Conservation (phyloP, 148 eudicot genomes). For the Rhododendron simsii region DNA sequence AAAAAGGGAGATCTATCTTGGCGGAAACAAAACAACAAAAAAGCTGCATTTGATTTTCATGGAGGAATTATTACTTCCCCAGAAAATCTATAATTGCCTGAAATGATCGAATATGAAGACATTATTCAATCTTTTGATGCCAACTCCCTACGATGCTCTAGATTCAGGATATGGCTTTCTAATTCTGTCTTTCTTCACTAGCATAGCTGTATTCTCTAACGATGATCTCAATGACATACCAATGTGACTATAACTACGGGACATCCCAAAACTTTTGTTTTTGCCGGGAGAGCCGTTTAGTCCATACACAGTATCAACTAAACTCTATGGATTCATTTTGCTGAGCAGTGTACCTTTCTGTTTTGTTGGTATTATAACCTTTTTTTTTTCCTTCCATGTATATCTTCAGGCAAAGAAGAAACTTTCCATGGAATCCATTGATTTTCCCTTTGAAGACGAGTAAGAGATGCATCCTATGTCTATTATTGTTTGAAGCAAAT, state of each 20-base stretch:
- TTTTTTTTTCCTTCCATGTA: background rate
- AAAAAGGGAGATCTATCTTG: background rate
- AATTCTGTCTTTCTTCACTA: background rate
- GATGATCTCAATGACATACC: background rate
- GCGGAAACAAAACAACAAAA: background rate
- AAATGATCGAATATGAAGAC: background rate
- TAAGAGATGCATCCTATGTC: constrained; percentile 39
- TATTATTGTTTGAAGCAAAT: constrained; percentile 7
- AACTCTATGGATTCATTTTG: background rate
- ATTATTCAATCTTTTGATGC: background rate
- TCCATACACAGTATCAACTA: background rate
- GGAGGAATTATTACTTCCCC: background rate
- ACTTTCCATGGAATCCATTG: constrained; percentile 63
- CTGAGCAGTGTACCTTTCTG: background rate
- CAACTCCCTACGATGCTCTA: background rate
- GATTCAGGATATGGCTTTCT: background rate
- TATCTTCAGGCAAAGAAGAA: constrained; percentile 69
- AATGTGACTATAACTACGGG: background rate
- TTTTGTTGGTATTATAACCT: background rate
- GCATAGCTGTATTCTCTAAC: background rate
- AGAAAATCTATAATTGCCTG: background rate
- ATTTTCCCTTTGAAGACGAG: constrained; percentile 56
- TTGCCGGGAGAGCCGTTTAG: background rate
- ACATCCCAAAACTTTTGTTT: background rate
- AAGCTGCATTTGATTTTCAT: background rate